phyloP scores from a whole-genome alignment of 345 rosid species.

The Ceriops tagal region DNA sequence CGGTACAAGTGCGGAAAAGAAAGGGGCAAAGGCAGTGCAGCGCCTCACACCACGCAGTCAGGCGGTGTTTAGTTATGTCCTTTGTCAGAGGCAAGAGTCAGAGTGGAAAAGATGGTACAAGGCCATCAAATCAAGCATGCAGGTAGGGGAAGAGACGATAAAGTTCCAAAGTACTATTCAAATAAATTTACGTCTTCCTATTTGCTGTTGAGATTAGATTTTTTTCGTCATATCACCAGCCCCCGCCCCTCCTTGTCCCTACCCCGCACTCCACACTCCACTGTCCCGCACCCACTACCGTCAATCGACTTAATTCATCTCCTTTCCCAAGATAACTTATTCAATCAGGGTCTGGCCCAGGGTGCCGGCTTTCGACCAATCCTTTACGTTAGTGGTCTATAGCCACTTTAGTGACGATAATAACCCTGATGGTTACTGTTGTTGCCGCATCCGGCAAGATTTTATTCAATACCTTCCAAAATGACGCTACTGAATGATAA shows the following conservation, averaged over 20 bases:
- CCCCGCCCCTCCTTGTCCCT: not conserved
- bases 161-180: too few relatives aligned
- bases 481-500: too few relatives aligned
- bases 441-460: too few relatives aligned
- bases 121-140: constrained; percentile 31
- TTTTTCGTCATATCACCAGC: too few relatives aligned
- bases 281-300: not conserved
- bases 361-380: not conserved
- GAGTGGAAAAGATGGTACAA: constrained; percentile 23
- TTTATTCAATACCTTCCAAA: too few relatives aligned
- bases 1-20: not conserved
- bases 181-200: too few relatives aligned
- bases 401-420: not conserved
- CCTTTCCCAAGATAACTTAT: not conserved
- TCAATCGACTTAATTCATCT: not conserved
- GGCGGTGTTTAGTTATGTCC: constrained; percentile 31
- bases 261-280: too few relatives aligned
- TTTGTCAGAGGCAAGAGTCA: constrained; percentile 32
- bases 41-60: not conserved
- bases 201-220: too few relatives aligned
- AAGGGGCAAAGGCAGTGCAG: not conserved
- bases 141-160: not conserved
- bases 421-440: too few relatives aligned
- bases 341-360: not conserved
- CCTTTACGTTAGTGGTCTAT: too few relatives aligned